phyloP scores from a whole-genome alignment of 2,329 filamentous ascomycete genomes.

The Nigrograna mackinnonii region DNA sequence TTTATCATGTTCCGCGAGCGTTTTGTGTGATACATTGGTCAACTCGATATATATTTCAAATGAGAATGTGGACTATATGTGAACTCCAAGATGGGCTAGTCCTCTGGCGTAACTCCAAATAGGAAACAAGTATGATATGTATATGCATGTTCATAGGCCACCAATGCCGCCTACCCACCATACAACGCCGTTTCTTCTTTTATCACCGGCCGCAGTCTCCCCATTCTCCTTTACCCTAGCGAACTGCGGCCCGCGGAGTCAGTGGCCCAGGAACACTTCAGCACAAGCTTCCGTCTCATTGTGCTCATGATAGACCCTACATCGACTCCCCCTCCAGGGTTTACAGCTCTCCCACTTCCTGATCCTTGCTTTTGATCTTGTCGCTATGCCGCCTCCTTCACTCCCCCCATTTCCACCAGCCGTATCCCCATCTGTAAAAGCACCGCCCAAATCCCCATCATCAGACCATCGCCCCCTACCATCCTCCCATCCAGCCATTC shows the following conservation, averaged over 20 bases:
- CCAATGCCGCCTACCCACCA: too few relatives aligned
- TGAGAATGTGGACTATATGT: too few relatives aligned
- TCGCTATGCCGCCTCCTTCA: conserved; percentile 19
- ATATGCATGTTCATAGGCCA: too few relatives aligned
- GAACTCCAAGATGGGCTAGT: too few relatives aligned
- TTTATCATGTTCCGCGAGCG: too few relatives aligned
- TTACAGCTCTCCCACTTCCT: conserved; percentile 40
- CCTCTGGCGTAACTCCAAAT: too few relatives aligned
- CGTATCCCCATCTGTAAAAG: conserved; percentile 17
- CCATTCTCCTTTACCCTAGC: neutral
- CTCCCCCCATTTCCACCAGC: conserved; percentile 37
- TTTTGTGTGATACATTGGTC: too few relatives aligned
- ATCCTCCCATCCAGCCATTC: conserved; percentile 34
- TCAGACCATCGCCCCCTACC: conserved; percentile 14
- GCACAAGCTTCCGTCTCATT: conserved; percentile 38
- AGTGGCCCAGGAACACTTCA: conserved; percentile 30
- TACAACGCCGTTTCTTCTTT: neutral
- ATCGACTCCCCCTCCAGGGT: conserved; percentile 40
- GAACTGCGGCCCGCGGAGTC: neutral
- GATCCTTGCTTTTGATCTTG: conserved; percentile 23
- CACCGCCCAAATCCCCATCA: conserved; percentile 2
- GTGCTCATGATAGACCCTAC: conserved; percentile 43
- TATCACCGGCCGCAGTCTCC: too few relatives aligned
- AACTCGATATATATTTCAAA: too few relatives aligned
- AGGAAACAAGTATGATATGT: too few relatives aligned